A percentile compares a stretch with the other conserved stretches of the same genome.
phyloP scores from a whole-genome alignment of 306 rosid genomes.

The Leucaena leucocephala region DNA sequence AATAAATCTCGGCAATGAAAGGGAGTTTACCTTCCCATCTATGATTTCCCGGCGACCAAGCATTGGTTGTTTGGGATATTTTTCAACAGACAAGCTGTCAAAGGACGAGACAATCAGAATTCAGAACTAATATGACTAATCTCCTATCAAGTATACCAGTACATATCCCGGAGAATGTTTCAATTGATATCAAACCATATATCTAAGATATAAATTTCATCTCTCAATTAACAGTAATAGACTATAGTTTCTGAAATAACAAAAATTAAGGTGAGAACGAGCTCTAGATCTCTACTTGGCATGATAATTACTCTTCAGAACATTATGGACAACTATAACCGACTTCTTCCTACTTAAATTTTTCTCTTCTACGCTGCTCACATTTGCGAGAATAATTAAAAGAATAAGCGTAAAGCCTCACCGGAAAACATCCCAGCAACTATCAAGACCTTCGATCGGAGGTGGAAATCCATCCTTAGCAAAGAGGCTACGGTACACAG shows the following conservation, averaged over 20 bases:
- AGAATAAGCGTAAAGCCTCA: conserved; percentile 18
- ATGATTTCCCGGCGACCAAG: conserved; percentile 75
- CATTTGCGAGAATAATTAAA: conserved; percentile 18
- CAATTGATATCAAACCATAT: conserved; percentile 17
- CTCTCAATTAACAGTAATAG: background rate
- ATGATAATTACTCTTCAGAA: background rate
- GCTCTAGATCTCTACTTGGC: conserved; percentile 9
- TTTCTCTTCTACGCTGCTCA: background rate
- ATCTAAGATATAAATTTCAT: background rate
- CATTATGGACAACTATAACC: conserved; percentile 2
- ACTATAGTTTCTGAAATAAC: background rate
- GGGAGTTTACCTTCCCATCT: conserved; percentile 62
- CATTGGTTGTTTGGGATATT: conserved; percentile 68
- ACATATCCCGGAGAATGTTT: background rate
- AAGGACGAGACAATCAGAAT: conserved; percentile 21
- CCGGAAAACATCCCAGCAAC: conserved; percentile 97
- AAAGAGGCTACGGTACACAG: conserved; percentile 79
- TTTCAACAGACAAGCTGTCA: conserved; percentile 82
- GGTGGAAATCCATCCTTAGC: conserved; percentile 86
- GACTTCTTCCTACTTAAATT: background rate
- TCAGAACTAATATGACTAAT: conserved; percentile 27
- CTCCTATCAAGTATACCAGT: background rate
- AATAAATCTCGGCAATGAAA: background rate
- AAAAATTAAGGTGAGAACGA: conserved; percentile 22
- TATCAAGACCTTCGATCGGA: conserved; percentile 62